Base-by-base conservation (phyloP, 257 asterid species). In the Solanum virginianum region DNA sequence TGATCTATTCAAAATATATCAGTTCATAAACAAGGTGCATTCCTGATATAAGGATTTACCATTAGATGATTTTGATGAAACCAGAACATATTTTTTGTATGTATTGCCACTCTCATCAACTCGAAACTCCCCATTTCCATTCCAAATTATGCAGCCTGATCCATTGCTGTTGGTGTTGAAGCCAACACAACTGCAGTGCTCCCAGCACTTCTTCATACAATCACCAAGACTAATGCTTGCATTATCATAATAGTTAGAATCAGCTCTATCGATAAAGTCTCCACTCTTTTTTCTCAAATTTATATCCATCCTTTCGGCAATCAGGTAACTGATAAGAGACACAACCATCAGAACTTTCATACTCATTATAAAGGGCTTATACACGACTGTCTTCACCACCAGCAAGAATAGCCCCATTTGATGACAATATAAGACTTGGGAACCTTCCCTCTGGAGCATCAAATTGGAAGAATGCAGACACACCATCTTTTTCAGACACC, bases 311-410 rank as follows among this genome's bases (percentile, higher is more conserved):
- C 57, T 84, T 56, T n/a, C 87, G 71, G 74, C 86, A 88, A 20
- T 8, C 59, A 55, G 88, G 89, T 20, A 84, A 56, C n/a, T 14
- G 62, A n/a, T 80, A 72, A 86, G 66, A 32, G 8, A 10, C 84
- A 56, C 91, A 88, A 3, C 91, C 89, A 80, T 86, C 41, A 1
- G 65, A 20, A 74, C 39, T 74, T 74, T 45, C 81, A 0, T 74
- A 74, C 57, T 45, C 55, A 45, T 45, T 43, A 74, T 22, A 74
- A 45, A 22, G 81, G n/a, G 13, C 11, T 8, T n/a, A 72, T 45
- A 20, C 6, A 72, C 57, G 80, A 1, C 80, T 47, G 55, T 72
- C 80, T n/a, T 20, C 55, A 71, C 32, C 51, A 16, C 55, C 57
- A 14, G 39, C 57, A 45, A n/a, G 1, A 74, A 74, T 74, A n/a